phyloP scores from a whole-genome alignment of 1,139 yeast genomes.

The Magnusiomyces clavatus region DNA sequence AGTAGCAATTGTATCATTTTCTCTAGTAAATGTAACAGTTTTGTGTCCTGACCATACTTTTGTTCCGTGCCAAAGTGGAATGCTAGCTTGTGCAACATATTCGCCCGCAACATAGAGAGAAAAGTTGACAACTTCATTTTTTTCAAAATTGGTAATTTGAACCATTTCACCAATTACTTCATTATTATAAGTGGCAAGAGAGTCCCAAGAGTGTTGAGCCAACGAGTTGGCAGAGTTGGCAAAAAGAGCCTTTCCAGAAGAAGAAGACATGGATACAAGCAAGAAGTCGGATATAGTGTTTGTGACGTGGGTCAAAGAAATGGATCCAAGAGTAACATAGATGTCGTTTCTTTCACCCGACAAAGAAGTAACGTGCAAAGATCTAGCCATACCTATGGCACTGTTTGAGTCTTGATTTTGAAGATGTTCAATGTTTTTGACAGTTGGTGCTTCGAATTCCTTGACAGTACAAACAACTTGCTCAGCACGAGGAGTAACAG shows the following conservation, averaged over 20 bases:
- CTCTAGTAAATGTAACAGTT: slow-evolving; percentile 20
- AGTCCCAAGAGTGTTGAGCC: slow-evolving; percentile 54
- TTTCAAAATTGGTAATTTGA: slow-evolving; percentile 49
- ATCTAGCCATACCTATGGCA: slow-evolving; percentile 26
- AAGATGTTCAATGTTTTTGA: slow-evolving; percentile 37
- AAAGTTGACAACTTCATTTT: slow-evolving; percentile 50
- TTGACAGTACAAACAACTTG: slow-evolving; percentile 62
- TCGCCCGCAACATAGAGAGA: slow-evolving; percentile 59
- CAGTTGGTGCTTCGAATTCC: slow-evolving; percentile 56
- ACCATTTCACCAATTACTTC: slow-evolving; percentile 69
- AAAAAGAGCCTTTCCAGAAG: slow-evolving; percentile 23
- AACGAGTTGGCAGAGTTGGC: slow-evolving; percentile 64
- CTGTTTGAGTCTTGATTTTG: slow-evolving; percentile 30
- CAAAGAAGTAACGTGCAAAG: slow-evolving; percentile 23
- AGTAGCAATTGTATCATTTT: slow-evolving; percentile 22
- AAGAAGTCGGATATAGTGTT: slow-evolving; percentile 20
- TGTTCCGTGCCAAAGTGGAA: slow-evolving; percentile 27
- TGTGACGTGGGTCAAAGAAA: slow-evolving; percentile 20
- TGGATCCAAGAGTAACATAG: slow-evolving; percentile 24
- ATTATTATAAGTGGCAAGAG: slow-evolving; percentile 67
- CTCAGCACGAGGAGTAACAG: slow-evolving; percentile 77
- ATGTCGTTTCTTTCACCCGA: slow-evolving; percentile 26
- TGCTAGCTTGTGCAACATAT: slow-evolving; percentile 47
- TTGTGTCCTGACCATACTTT: slow-evolving; percentile 24
- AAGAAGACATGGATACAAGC: slow-evolving; percentile 21